phyloP scores from a whole-genome alignment of 768 basidiomycete species.

The Serendipita indica region DNA sequence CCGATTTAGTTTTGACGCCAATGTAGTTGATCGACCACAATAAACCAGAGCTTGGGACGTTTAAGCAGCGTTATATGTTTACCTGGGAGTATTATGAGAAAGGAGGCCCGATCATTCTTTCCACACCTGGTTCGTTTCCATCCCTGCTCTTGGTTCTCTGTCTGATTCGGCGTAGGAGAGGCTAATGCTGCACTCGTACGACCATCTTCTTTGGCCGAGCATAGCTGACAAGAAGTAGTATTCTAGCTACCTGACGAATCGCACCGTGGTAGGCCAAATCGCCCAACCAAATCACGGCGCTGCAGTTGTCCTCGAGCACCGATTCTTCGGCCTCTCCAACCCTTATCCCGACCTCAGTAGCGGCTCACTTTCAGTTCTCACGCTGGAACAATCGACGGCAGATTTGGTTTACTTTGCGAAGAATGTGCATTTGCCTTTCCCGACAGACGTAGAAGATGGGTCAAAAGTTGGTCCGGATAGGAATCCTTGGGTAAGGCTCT shows the following conservation, averaged over 20 bases:
- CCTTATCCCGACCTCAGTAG: slow-evolving; percentile 45
- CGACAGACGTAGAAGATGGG: slow-evolving; percentile 30
- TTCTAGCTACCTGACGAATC: slow-evolving; percentile 44
- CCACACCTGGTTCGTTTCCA: slow-evolving; percentile 31
- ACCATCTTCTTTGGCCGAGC: neutral
- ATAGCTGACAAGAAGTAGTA: slow-evolving; percentile 17
- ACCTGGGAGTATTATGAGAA: slow-evolving; percentile 28
- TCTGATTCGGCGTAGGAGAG: neutral
- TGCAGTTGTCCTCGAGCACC: slow-evolving; percentile 34
- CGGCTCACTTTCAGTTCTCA: slow-evolving; percentile 42
- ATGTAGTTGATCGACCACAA: slow-evolving; percentile 30
- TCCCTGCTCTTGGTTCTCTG: neutral
- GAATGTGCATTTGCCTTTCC: slow-evolving; percentile 52
- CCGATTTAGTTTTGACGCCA: neutral
- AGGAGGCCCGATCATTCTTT: slow-evolving; percentile 44
- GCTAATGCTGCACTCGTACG: neutral
- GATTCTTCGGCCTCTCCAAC: slow-evolving; percentile 65
- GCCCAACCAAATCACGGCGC: slow-evolving; percentile 14
- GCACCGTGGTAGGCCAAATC: slow-evolving; percentile 10
- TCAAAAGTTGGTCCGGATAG: slow-evolving; percentile 41
- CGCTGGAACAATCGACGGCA: slow-evolving; percentile 60
- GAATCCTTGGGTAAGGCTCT: slow-evolving; percentile 25
- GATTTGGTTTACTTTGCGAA: slow-evolving; percentile 57
- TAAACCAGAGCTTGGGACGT: slow-evolving; percentile 51
- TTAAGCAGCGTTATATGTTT: slow-evolving; percentile 61